Base-by-base conservation (phyloP, 768 basidiomycete genomes). In the Termitomyces sp. region DNA sequence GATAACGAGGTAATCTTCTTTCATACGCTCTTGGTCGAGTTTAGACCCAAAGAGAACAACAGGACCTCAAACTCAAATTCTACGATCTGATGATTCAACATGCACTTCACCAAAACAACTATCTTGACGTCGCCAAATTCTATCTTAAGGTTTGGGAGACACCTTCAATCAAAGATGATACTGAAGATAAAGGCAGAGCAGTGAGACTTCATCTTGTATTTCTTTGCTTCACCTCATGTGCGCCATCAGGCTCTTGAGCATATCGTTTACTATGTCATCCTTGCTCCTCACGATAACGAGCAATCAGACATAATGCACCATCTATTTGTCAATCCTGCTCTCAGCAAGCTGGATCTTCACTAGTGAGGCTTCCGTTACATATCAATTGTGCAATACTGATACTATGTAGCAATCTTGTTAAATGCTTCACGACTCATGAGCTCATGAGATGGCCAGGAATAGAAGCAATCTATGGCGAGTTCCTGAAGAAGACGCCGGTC, bases 131-230 rank as follows among this genome's bases (percentile, higher is more conserved):
- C 7, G 94, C 94, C 41, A 95, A 96, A 70, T 87, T 95, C 67
- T 98, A 95, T 70, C 82, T 96, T 75, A 95, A 95, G 69, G 89
- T 99, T 43, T 98, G 95, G 93, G 95, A 97, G 70, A 98, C 96
- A 14, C 92, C 95, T 6, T 88, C 92, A 49, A 88, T 99, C 74
- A 93, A 94, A 73, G 85, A 86, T 46, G 95, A 97, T 63, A 83
- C 81, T 43, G 80, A 71, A 20, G 84, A 79, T 66, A 89, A 91
- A 63, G 87, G 86, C 43, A 83, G 82, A 66, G 77, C 82, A 48
- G 90, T 90, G 69, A 57, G 88, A 68, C 32, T 36, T 38, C 48
- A 49, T 36, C 40, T 63, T 43, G 51, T 50, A 23, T 20, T 1
- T 16, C 28, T 48, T 50, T 46, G 58, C 28, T 58, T 60, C 20